Evolutionary conservation across 2,329 filamentous ascomycete species (phyloP), one percentile per base, ranked within the genome.

Genomic region (Fusarium burgessii): DNA sequence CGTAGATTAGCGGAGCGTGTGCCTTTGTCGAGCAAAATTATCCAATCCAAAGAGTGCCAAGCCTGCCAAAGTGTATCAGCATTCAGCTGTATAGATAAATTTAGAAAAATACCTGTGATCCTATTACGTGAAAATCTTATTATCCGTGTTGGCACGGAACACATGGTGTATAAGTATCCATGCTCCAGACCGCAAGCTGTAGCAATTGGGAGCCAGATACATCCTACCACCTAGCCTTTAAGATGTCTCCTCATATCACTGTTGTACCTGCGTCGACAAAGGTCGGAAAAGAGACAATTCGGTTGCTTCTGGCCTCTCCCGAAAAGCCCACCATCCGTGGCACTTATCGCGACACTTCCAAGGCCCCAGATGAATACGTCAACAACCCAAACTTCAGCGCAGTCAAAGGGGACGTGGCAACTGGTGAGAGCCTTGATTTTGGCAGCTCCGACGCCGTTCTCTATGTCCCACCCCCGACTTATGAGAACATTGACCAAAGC

Each of bases 221-320:
- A 38, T 9, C 32, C 15, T 10, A 6, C 8, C 15, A n/a, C 14
- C n/a, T 3, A 6, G 13, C 3, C 51, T 33, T 41, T 56, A 68
- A 23, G 20, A 79, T 79, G 78, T n/a, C 70, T 27, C 29, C 41
- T 13, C 73, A 75, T 32, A 75, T 81, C 45, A 76, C 75, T 15
- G 59, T 80, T 15, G 35, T 80, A 1, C 79, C 79, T 6, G 79
- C 78, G 7, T 80, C 78, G 7, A 76, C 77, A 13, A 70, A 73
- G 17, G 71, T 74, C 3, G 78, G 78, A 15, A 70, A 56, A 25
- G 74, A 74, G 17, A 70, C 77, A 1, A 77, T 80, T 17, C 71
- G 73, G 5, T 35, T 51, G 2, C 73, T 80, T 3, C 58, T 81
- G 2, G 51, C 58, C 10, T 71, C 75, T 3, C n/a, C 67, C 5